A percentile compares a stretch with the other conserved stretches of the same genome.
Conservation (phyloP, 139 green algal species). For the Chlamydomonas applanata region DNA sequence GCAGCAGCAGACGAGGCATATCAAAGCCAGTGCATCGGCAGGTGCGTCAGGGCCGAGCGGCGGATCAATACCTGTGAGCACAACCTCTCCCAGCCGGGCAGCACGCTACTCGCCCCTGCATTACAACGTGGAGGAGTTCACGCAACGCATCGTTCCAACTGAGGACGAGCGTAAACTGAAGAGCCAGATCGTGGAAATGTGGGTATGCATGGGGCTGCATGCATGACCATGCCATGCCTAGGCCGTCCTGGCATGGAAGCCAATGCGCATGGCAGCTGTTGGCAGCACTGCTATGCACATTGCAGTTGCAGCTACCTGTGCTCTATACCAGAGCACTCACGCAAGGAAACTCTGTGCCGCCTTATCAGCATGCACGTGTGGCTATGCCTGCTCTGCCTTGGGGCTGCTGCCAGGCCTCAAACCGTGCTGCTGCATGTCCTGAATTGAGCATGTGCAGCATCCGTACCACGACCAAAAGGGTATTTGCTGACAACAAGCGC, state of each 20-base stretch:
- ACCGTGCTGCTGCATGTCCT: too few relatives aligned
- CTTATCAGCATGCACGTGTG: too few relatives aligned
- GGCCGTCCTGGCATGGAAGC: background rate
- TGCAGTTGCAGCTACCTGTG: background rate
- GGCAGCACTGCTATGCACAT: background rate
- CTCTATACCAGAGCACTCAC: background rate
- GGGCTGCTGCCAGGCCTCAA: too few relatives aligned
- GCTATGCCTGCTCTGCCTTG: too few relatives aligned
- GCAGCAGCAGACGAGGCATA: too few relatives aligned
- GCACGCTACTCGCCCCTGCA: constrained; percentile 39
- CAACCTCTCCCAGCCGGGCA: too few relatives aligned
- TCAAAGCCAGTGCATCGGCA: too few relatives aligned
- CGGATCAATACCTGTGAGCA: too few relatives aligned
- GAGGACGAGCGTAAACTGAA: constrained; percentile 30
- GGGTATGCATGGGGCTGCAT: constrained; percentile 3
- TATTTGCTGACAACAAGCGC: constrained; percentile 1
- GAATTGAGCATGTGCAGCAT: background rate
- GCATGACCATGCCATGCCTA: background rate
- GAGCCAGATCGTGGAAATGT: constrained; percentile 33
- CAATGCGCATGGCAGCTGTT: background rate
- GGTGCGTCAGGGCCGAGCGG: too few relatives aligned
- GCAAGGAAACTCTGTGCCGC: background rate
- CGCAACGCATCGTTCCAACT: constrained; percentile 19
- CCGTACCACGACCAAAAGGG: background rate
- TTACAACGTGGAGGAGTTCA: constrained; percentile 48